phyloP scores from a whole-genome alignment of 805 yeast species.

The Metahyphopichia silvanorum region DNA sequence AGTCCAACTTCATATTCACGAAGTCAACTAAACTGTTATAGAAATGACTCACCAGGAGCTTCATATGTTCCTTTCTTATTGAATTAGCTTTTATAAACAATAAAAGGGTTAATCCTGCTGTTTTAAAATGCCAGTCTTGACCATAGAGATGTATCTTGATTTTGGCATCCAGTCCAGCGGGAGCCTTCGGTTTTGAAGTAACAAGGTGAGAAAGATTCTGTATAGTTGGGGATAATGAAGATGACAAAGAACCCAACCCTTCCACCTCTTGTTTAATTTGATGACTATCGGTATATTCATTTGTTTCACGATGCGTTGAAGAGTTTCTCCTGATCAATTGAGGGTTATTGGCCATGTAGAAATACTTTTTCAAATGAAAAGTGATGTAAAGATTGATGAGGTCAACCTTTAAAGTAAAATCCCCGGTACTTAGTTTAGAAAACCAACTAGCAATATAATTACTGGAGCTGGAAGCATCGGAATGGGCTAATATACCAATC shows the following conservation, averaged over 20 bases:
- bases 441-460: slow-evolving; percentile 56
- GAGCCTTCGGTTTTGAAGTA: slow-evolving; percentile 9
- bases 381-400: slow-evolving; percentile 74
- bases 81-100: slow-evolving; percentile 54
- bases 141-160: slow-evolving; percentile 62
- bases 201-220: slow-evolving; percentile 6
- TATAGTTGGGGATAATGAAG: slow-evolving; percentile 2
- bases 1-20: slow-evolving; percentile 74
- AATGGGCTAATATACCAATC: slow-evolving; percentile 63
- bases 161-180: slow-evolving; percentile 19
- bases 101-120: slow-evolving; percentile 60
- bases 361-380: slow-evolving; percentile 61
- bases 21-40: slow-evolving; percentile 83
- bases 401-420: slow-evolving; percentile 56
- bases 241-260: slow-evolving; percentile 7
- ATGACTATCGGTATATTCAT: slow-evolving; percentile 20
- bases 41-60: slow-evolving; percentile 42
- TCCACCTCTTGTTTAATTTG: slow-evolving; percentile 16
- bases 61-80: slow-evolving; percentile 16
- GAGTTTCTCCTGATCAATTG: slow-evolving; percentile 8
- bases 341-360: slow-evolving; percentile 35
- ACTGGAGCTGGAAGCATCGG: slow-evolving; percentile 32
- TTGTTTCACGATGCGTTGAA: not conserved
- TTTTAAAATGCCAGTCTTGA: slow-evolving; percentile 74
- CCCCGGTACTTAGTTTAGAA: slow-evolving; percentile 37